Percentiles rank a stretch among this genome's conserved stretches.
These are phyloP conservation scores for Coniochaeta sp. DNA, from an alignment of 2,329 filamentous ascomycete species.

Conservation along the genomic window DNA sequence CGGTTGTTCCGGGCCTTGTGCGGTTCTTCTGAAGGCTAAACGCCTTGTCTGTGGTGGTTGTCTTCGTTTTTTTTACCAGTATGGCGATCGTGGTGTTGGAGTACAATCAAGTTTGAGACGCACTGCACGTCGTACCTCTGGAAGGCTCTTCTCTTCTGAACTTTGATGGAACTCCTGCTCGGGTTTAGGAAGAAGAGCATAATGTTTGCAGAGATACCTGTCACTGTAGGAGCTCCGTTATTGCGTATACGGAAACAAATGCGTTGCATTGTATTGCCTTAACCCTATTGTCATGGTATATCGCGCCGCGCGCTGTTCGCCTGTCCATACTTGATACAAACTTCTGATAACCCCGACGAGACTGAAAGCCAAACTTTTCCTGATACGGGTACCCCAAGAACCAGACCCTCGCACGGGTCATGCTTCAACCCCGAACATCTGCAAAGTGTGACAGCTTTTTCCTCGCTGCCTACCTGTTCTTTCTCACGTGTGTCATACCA, in stretches of 20 bases:
- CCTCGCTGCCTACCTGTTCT: no score
- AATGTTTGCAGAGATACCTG: constrained; percentile 1
- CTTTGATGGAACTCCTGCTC: background rate
- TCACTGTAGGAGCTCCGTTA: background rate
- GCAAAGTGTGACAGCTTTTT: no score
- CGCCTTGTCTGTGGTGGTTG: background rate
- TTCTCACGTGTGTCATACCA: no score
- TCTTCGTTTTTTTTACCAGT: background rate
- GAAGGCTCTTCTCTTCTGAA: background rate
- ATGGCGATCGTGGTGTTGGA: constrained; percentile 1
- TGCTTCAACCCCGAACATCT: no score
- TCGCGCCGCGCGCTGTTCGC: no score
- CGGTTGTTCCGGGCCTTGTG: background rate
- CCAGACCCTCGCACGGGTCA: no score
- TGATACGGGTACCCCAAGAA: no score
- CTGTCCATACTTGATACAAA: no score
- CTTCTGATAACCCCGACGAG: no score
- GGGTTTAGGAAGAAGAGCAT: background rate
- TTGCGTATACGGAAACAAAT: background rate
- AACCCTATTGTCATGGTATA: no score
- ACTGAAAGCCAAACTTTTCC: no score
- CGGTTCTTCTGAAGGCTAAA: background rate
- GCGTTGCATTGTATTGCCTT: background rate
- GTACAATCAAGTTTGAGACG: background rate
- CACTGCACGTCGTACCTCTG: constrained; percentile 1